Percentiles rank a stretch among this genome's conserved stretches.
phyloP scores from a whole-genome alignment of 192 early-diverging fungal species.

The Mortierella hygrophila region DNA sequence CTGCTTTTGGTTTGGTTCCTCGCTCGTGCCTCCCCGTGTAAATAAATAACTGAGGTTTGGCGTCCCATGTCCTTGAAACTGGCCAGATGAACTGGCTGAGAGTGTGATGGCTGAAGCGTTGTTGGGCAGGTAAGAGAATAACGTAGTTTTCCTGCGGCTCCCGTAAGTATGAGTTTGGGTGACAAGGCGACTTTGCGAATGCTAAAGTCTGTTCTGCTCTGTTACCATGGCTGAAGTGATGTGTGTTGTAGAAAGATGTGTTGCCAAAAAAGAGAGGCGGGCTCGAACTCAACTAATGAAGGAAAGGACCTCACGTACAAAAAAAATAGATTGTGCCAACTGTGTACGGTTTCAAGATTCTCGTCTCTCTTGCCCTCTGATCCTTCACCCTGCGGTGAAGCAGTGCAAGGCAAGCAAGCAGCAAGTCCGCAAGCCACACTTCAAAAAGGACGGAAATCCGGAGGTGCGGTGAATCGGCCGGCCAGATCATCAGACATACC shows the following conservation, averaged over 20 bases:
- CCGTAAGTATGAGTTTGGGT: too few relatives aligned
- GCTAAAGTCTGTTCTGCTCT: too few relatives aligned
- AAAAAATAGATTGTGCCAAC: not conserved
- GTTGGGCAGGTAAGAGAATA: too few relatives aligned
- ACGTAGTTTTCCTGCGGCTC: too few relatives aligned
- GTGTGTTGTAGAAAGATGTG: not conserved
- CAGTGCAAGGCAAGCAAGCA: not conserved
- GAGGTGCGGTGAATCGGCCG: not conserved
- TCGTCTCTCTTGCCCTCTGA: not conserved
- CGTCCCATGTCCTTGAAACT: too few relatives aligned
- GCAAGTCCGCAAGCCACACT: not conserved
- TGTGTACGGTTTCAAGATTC: not conserved
- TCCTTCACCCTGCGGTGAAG: too few relatives aligned
- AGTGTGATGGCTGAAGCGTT: too few relatives aligned
- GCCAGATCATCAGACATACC: conserved; percentile 1
- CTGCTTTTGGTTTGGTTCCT: too few relatives aligned
- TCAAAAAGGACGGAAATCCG: not conserved
- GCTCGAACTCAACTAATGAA: not conserved
- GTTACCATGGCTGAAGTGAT: conserved; percentile 8
- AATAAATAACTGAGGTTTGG: too few relatives aligned
- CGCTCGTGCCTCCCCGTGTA: too few relatives aligned
- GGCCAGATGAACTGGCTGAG: too few relatives aligned
- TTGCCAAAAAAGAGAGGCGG: not conserved
- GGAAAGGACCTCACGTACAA: not conserved
- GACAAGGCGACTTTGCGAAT: too few relatives aligned